Conservation (phyloP, 2,329 filamentous ascomycete genomes). For the Tolypocladium ophioglossoides region DNA sequence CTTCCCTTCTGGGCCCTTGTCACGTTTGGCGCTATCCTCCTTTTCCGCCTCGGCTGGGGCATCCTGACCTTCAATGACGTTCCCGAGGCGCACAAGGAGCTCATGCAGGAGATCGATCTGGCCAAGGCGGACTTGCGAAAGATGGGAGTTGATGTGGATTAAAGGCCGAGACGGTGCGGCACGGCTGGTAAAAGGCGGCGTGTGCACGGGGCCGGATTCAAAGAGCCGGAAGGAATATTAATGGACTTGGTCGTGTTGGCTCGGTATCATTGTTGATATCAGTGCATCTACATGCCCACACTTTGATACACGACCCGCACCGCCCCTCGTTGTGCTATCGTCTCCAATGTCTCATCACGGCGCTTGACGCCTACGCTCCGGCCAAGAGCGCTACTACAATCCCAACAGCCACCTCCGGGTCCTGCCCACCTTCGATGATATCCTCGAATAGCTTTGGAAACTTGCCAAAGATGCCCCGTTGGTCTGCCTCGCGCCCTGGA, state of each 20-base stretch:
- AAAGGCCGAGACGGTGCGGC: constrained; percentile 12
- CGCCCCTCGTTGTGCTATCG: background rate
- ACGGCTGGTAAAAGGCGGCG: background rate
- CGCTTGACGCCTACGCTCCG: constrained; percentile 23
- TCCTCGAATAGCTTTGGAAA: constrained; percentile 51
- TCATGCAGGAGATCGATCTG: constrained; percentile 74
- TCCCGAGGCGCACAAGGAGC: constrained; percentile 77
- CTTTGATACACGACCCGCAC: background rate
- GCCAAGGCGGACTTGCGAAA: constrained; percentile 64
- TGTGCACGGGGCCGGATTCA: background rate
- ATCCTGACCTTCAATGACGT: constrained; percentile 97
- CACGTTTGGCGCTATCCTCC: constrained; percentile 81
- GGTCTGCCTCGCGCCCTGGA: constrained; percentile 51
- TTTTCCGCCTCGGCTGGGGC: constrained; percentile 84
- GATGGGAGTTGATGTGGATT: constrained; percentile 72
- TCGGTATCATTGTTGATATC: background rate
- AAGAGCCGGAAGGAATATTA: background rate
- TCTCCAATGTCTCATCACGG: constrained; percentile 6
- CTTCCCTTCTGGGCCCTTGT: constrained; percentile 90
- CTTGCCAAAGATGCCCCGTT: constrained; percentile 41
- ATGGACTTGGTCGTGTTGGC: background rate
- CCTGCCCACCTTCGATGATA: constrained; percentile 43
- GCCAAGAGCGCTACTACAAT: constrained; percentile 50
- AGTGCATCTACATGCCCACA: background rate
- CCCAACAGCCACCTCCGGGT: constrained; percentile 44